Evolutionary conservation across 139 green algal genomes (phyloP).

Genomic region (Chlorella ohadii): DNA sequence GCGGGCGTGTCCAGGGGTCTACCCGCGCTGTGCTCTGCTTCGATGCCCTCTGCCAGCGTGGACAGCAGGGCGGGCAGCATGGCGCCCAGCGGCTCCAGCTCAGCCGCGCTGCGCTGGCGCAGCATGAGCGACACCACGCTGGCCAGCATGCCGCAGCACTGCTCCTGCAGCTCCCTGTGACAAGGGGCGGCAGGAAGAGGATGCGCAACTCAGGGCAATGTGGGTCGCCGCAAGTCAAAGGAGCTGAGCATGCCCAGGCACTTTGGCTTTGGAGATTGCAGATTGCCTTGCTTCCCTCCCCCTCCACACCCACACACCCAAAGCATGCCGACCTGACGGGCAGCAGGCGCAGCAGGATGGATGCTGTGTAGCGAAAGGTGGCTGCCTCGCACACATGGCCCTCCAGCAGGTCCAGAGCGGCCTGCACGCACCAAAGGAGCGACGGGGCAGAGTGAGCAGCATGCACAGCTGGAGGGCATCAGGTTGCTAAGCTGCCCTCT

Average conservation of each 20-base stretch:
- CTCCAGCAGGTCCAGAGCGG: conserved; percentile 47
- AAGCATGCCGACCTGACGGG: conserved; percentile 8
- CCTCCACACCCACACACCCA: neutral
- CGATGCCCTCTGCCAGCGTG: conserved; percentile 42
- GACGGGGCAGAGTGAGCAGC: too few relatives aligned
- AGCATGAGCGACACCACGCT: conserved; percentile 29
- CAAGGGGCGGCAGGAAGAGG: neutral
- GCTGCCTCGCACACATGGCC: conserved; percentile 26
- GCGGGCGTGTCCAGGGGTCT: neutral
- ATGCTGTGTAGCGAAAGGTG: conserved; percentile 46
- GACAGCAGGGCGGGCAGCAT: conserved; percentile 52
- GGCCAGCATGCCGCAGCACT: conserved; percentile 51
- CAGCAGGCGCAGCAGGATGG: conserved; percentile 60
- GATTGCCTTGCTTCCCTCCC: too few relatives aligned
- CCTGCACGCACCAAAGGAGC: neutral
- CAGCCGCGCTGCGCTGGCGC: neutral
- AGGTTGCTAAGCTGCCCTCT: too few relatives aligned
- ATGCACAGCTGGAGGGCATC: too few relatives aligned
- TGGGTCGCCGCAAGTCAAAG: too few relatives aligned
- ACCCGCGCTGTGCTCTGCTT: conserved; percentile 12
- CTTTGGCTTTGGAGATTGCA: too few relatives aligned
- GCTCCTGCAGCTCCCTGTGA: conserved; percentile 41
- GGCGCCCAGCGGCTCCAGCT: conserved; percentile 29
- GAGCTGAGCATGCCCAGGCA: too few relatives aligned
- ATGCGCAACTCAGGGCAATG: too few relatives aligned